These are phyloP conservation scores for Beta macrorhiza DNA, from an alignment of 179 eudicot genomes.

Conservation along the genomic window DNA sequence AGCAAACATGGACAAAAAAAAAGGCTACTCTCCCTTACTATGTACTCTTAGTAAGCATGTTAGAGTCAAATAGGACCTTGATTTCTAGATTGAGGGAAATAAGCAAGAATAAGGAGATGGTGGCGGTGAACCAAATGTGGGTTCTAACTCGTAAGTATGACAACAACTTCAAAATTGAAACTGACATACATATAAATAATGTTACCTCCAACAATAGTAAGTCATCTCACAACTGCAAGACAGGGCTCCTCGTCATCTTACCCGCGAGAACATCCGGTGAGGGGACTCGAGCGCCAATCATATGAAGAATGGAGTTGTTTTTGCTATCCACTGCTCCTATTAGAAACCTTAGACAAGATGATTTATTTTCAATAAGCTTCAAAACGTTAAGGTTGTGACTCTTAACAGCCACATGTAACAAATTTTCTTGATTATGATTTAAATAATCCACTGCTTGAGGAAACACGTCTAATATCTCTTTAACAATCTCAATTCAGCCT, in stretches of 20 bases:
- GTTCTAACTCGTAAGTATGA: too few relatives aligned
- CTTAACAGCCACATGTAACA: conserved; percentile 18
- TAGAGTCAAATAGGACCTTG: too few relatives aligned
- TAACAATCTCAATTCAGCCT: conserved; percentile 22
- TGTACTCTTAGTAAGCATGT: too few relatives aligned
- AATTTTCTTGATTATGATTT: conserved; percentile 10
- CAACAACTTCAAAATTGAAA: too few relatives aligned
- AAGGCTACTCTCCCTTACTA: too few relatives aligned
- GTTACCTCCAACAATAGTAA: conserved; percentile 24
- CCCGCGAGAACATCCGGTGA: too few relatives aligned
- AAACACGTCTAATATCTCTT: conserved; percentile 14
- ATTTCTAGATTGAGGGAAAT: too few relatives aligned
- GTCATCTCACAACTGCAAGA: conserved; percentile 15
- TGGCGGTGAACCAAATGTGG: too few relatives aligned
- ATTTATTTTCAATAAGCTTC: neutral
- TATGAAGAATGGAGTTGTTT: conserved; percentile 13
- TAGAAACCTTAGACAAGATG: neutral
- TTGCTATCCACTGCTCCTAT: conserved; percentile 8
- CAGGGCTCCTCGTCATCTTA: neutral
- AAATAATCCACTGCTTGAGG: conserved; percentile 23
- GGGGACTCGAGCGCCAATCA: too few relatives aligned
- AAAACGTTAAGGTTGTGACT: neutral
- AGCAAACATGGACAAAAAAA: too few relatives aligned
- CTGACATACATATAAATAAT: too few relatives aligned
- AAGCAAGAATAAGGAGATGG: too few relatives aligned